Evolutionary conservation across 441 rosid species (phyloP), one percentile per base, ranked within the genome.

Genomic region (Adansonia rubrostipa): DNA sequence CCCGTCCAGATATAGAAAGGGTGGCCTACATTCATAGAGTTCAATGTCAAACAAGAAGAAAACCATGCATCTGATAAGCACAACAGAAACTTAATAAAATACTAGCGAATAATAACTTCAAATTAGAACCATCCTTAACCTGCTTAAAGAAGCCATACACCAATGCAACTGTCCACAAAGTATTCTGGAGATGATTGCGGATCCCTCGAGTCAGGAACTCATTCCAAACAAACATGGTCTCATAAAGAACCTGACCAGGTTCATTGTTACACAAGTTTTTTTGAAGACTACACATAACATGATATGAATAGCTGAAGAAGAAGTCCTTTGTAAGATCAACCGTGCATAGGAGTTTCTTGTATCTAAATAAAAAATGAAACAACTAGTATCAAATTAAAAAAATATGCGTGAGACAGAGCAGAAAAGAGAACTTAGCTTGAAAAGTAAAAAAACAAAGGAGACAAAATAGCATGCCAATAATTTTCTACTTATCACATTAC

Each of bases 191-290:
- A 81, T 89, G 92, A 80, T 87, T 89, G 73, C 99, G 93, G 62
- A 95, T 87, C 65, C 91, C 99, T 74, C 90, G 94, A 53, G 99
- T 93, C 88, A 97, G 81, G 84, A 90, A 97, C 83, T 93, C 99
- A 84, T 97, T 97, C 99, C 99, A 97, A 63, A 97, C 99, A 82
- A 93, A 97, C 99, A 97, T 97, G 65, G 97, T 95, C 74, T 93
- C 97, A 74, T 97, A 95, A n/a, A 88, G 91, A 63, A 85, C 87
- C 54, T 80, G 92, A 17, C 95, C 97, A 81, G 88, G 86, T 88
- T 89, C 91, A 77, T 80, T 86, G 77, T 91, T 82, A 82, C 89
- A 90, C 85, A 92, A 77, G 85, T 95, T 95, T 79, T 85, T 92
- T 85, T 97, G 99, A 82, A 93, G 97, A 86, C 98, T 86, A 80